Base-by-base conservation (phyloP, 257 asterid species). In the Avicennia marina region DNA sequence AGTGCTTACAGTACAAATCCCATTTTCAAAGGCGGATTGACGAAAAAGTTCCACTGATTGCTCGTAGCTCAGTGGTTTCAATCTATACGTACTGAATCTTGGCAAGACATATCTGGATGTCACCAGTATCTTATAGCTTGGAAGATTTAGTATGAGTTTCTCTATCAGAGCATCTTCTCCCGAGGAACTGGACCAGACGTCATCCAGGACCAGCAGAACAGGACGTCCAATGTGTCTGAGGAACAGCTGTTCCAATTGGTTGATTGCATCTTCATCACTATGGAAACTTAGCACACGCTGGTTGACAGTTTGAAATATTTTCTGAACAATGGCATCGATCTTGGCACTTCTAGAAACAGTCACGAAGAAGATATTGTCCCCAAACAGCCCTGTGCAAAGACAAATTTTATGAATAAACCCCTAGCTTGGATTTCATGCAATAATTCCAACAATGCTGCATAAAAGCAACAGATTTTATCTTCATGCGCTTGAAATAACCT, bases 201-300 rank as follows among this genome's bases (percentile, higher is more conserved):
- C 80, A 36, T 74, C 80, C 38, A 74, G 63, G 44, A 74, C 80
- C 33, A 74, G 59, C 38, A 74, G 46, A 16, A 45, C 29, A 21
- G 76, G 72, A 0, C 40, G 51, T 20, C 41, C 10, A 6, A 25
- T 31, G 38, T 36, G 17, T 43, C 33, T 24, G 29, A 49, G 44
- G 40, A 74, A 12, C 24, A 3, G 18, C 15, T 56, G 62, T 34
- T 74, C 63, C 22, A 69, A 40, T 53, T 51, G 70, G 57, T 26
- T 5, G 17, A 60, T 60, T 22, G 73, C 76, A 39, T 24, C 73
- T n/a, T 69, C 54, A 2, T 74, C 67, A 39, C 54, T 38, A 15
- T 49, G 67, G 40, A 74, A 74, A 1, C 34, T 34, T 13, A 71
- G 58, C 31, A 43, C 34, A 4, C 11, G 52, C 9, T 19, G 56